Evolutionary conservation across 2,329 filamentous ascomycete genomes (phyloP), one percentile per base, ranked within the genome.

Genomic region (Fusarium sp.): DNA sequence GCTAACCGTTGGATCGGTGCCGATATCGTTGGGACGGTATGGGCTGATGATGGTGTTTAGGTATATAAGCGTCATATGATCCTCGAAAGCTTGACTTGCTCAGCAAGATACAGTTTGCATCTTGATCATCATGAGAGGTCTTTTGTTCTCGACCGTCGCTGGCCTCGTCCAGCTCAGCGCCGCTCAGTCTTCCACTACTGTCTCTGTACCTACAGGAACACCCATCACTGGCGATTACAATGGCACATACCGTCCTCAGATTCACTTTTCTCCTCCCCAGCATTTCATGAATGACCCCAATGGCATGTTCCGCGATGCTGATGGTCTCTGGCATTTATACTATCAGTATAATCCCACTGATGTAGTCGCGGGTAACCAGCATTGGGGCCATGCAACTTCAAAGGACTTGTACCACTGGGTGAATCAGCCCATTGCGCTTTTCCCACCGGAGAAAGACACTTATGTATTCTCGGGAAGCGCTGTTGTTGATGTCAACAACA

Each of bases 371-470:
- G 89, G 89, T 4, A 89, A 90, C 68, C 87, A 91, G 75, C 90
- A 92, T 74, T 92, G 90, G 91, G 90, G 91, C 15, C 90, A 92
- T 75, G 90, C 90, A 6, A 92, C 90, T 4, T 90, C 87, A 38
- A 76, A 81, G 20, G 90, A 93, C 74, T 81, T 92, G 4, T 91
- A 90, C 75, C 87, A 88, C 66, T 93, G 90, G 91, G 83, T 83
- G 3, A 91, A 92, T 71, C 90, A 92, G 75, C 87, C 88, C 10
- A 89, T 92, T 71, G 90, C 90, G 15, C 82, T 93, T 8, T 88
- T 83, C 51, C 87, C 87, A 1, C 82, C 84, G 1, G 82, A 84
- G 35, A 78, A 85, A 24, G 81, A 79, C 0, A 81, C 83, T 18
- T 85, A 81, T 62, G 85, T 88, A 48, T 90, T 87, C 70, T 87